Conservation (phyloP, 768 basidiomycete species). For the Leccinum broughii region DNA sequence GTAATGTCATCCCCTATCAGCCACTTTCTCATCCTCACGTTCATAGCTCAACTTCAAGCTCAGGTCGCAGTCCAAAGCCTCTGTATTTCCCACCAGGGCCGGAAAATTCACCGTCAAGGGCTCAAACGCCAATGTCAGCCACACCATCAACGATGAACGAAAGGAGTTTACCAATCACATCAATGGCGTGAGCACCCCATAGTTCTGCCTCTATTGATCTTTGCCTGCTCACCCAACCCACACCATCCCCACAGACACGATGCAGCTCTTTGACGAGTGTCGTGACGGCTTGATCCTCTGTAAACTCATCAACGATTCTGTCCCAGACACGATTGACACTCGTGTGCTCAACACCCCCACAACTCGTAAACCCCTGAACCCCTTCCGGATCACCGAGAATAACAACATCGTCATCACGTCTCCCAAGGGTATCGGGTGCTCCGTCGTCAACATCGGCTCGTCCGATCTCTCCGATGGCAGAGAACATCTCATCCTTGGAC, state of each 20-base stretch:
- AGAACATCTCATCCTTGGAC: constrained; percentile 94
- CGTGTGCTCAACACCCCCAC: constrained; percentile 95
- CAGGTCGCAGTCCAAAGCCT: constrained; percentile 46
- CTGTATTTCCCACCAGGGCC: constrained; percentile 59
- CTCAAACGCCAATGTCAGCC: constrained; percentile 92
- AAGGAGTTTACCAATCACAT: constrained; percentile 98
- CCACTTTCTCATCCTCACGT: constrained; percentile 13
- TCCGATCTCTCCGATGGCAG: constrained; percentile 89
- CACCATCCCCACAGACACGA: constrained; percentile 93
- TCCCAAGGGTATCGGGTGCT: constrained; percentile 96
- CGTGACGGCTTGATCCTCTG: constrained; percentile 94
- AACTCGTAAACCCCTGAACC: constrained; percentile 82
- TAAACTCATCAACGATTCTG: constrained; percentile 99
- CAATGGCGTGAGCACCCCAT: constrained; percentile 65
- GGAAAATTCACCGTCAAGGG: constrained; percentile 97
- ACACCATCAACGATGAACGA: constrained; percentile 96
- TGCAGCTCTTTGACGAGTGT: constrained; percentile 98
- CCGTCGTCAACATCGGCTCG: constrained; percentile 97
- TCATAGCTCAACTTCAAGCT: constrained; percentile 80
- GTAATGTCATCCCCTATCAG: constrained; percentile 23
- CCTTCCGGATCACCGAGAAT: constrained; percentile 99
- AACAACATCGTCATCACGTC: constrained; percentile 99
- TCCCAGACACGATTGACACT: constrained; percentile 97
- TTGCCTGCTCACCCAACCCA: constrained; percentile 5
- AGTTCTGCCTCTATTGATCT: neutral